phyloP scores from a whole-genome alignment of 306 rosid genomes.

The Dryas drummondii region DNA sequence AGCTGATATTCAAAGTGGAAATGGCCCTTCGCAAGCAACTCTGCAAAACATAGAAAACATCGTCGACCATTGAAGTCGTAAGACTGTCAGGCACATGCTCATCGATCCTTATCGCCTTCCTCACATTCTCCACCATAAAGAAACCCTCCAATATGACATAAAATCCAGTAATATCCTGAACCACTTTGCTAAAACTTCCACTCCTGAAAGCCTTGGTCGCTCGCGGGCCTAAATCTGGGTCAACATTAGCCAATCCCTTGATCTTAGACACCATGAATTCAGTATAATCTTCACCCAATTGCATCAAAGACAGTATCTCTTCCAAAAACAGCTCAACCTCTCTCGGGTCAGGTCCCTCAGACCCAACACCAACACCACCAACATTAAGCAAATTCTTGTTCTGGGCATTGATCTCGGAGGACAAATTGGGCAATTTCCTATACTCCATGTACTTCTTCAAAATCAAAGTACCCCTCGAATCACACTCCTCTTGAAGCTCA shows the following conservation, averaged over 20 bases:
- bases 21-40: constrained; percentile 87
- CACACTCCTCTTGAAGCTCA: constrained; percentile 98
- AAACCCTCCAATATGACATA: constrained; percentile 89
- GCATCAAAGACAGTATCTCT: constrained; percentile 81
- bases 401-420: constrained; percentile 80
- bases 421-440: constrained; percentile 65
- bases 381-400: constrained; percentile 73
- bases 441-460: constrained; percentile 95
- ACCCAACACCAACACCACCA: constrained; percentile 72
- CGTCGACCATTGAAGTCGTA: constrained; percentile 95
- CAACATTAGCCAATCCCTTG: constrained; percentile 74
- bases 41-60: constrained; percentile 90
- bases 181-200: constrained; percentile 84
- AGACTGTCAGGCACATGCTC: constrained; percentile 87
- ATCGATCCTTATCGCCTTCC: constrained; percentile 85
- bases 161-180: constrained; percentile 84
- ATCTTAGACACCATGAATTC: constrained; percentile 85
- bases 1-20: constrained; percentile 83
- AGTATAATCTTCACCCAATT: constrained; percentile 88
- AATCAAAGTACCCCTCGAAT: constrained; percentile 70
- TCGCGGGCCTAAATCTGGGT: constrained; percentile 82
- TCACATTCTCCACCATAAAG: constrained; percentile 95
- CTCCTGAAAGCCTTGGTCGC: constrained; percentile 86
- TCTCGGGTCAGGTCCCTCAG: constrained; percentile 86
- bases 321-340: constrained; percentile 86